Conservation (phyloP, 2,329 filamentous ascomycete genomes). For the Microcyclospora pomicola region DNA sequence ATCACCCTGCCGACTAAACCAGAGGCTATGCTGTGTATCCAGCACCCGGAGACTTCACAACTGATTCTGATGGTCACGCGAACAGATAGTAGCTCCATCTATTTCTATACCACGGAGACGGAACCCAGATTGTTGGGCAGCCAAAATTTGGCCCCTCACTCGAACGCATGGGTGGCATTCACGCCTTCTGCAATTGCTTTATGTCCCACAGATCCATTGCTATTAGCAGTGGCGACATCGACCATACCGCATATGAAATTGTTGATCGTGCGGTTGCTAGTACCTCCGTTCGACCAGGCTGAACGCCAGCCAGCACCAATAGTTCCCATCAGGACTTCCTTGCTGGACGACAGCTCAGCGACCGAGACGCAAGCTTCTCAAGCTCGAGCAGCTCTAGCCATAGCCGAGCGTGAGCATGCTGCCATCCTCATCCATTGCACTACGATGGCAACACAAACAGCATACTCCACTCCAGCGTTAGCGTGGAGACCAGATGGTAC, state of each 20-base stretch:
- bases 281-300: slow-evolving; percentile 27
- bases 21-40: slow-evolving; percentile 42
- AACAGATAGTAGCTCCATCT: slow-evolving; percentile 44
- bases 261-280: slow-evolving; percentile 43
- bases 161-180: slow-evolving; percentile 51
- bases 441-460: slow-evolving; percentile 49
- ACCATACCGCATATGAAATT: slow-evolving; percentile 49
- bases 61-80: slow-evolving; percentile 41
- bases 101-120: slow-evolving; percentile 36
- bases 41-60: slow-evolving; percentile 32
- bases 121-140: slow-evolving; percentile 35
- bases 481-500: slow-evolving; percentile 48
- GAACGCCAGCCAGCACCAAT: slow-evolving; percentile 1
- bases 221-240: slow-evolving; percentile 47
- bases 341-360: slow-evolving; percentile 11
- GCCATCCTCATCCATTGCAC: slow-evolving; percentile 47
- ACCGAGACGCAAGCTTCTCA: slow-evolving; percentile 37
- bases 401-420: slow-evolving; percentile 44
- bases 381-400: slow-evolving; percentile 34
- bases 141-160: slow-evolving; percentile 49
- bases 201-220: slow-evolving; percentile 39
- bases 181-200: slow-evolving; percentile 44
- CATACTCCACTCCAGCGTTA: slow-evolving; percentile 48
- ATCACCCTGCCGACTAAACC: slow-evolving; percentile 40
- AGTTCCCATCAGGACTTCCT: slow-evolving; percentile 8